Conservation (phyloP, 257 asterid genomes). For the Capsicum chinense region DNA sequence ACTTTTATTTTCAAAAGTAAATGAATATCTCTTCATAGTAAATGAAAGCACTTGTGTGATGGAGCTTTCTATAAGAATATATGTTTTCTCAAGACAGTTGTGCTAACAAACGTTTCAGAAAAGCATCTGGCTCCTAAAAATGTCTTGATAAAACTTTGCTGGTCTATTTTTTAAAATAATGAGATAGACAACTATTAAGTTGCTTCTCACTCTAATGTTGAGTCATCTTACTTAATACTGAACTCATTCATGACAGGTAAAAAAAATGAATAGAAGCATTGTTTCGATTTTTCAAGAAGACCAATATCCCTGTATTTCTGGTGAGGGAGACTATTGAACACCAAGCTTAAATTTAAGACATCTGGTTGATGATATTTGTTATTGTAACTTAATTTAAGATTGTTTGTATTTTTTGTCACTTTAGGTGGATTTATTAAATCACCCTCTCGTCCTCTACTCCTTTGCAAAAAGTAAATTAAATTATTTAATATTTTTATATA, state of each 20-base stretch:
- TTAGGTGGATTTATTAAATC: background rate
- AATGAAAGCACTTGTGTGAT: background rate
- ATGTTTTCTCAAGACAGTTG: background rate
- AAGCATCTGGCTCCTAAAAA: background rate
- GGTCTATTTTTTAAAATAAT: background rate
- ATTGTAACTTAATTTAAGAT: background rate
- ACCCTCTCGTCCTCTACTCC: background rate
- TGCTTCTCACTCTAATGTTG: background rate
- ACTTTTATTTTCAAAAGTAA: too few species aligned
- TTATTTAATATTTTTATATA: background rate
- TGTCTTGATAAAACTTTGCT: background rate
- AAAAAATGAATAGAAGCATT: conserved; percentile 90
- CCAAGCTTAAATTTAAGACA: conserved; percentile 2
- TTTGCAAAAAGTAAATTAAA: background rate
- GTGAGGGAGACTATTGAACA: conserved; percentile 45
- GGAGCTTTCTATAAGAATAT: background rate
- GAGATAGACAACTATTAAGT: background rate
- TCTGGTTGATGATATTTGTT: conserved; percentile 4
- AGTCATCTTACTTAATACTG: background rate
- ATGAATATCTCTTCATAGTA: too few species aligned
- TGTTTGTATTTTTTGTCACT: background rate
- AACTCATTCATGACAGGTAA: conserved; percentile 61
- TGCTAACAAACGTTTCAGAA: background rate
- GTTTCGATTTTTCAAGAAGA: conserved; percentile 86
- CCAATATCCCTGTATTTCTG: conserved; percentile 82